Percentiles rank a stretch among this genome's conserved stretches.
These are phyloP conservation scores for Fusarium redolens DNA, from an alignment of 2,329 filamentous ascomycete genomes.

Conservation along the genomic window DNA sequence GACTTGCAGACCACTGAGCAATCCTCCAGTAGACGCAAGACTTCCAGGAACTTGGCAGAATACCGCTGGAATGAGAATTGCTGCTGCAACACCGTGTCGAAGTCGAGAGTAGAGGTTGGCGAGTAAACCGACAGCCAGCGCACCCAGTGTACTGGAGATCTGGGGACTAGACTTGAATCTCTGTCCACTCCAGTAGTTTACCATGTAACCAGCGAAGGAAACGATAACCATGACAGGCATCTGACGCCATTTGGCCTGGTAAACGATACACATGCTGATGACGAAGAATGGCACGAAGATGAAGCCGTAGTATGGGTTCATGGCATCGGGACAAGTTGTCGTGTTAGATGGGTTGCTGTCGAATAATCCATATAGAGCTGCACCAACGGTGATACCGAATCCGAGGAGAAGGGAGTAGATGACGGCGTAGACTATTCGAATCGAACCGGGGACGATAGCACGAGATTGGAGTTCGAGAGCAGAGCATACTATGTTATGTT, in stretches of 20 bases:
- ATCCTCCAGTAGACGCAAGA: constrained; percentile 58
- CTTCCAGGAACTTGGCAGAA: constrained; percentile 63
- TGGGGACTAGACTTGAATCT: constrained; percentile 77
- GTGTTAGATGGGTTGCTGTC: constrained; percentile 63
- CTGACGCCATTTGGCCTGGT: constrained; percentile 85
- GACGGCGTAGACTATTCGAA: constrained; percentile 79
- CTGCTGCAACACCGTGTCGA: constrained; percentile 62
- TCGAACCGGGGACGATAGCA: constrained; percentile 76
- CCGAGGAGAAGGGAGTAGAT: constrained; percentile 79
- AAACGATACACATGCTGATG: constrained; percentile 78
- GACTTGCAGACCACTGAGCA: constrained; percentile 58
- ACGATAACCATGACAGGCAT: constrained; percentile 82
- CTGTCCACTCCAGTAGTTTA: constrained; percentile 77
- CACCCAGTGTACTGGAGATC: constrained; percentile 80
- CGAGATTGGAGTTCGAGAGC: constrained; percentile 75
- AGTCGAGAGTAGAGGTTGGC: constrained; percentile 80
- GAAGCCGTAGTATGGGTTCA: constrained; percentile 65
- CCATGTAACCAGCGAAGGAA: constrained; percentile 77
- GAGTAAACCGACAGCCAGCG: constrained; percentile 78
- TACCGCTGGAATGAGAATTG: constrained; percentile 60
- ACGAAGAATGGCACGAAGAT: constrained; percentile 80
- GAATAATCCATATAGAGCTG: constrained; percentile 71
- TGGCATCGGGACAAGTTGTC: constrained; percentile 56
- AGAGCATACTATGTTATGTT: constrained; percentile 50
- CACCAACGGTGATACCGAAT: constrained; percentile 77